A percentile compares a stretch with the other conserved stretches of the same genome.
These are phyloP conservation scores for Mycena amicta DNA, from an alignment of 768 basidiomycete genomes.

Conservation along the genomic window DNA sequence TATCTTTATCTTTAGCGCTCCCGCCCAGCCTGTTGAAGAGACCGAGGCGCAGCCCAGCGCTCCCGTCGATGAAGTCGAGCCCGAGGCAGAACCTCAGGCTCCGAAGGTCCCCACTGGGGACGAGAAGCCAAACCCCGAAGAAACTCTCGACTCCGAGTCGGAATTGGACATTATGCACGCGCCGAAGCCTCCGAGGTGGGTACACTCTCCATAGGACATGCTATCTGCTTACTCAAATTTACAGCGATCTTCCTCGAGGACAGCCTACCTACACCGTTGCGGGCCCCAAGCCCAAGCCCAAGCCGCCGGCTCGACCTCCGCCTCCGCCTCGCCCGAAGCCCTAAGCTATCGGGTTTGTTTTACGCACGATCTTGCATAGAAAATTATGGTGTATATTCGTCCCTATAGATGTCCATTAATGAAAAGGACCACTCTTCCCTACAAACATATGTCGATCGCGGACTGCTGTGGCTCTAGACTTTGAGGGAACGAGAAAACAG, in stretches of 20 bases:
- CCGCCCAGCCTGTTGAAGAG: conserved; percentile 3
- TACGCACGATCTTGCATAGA: too few species aligned
- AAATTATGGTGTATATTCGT: too few species aligned
- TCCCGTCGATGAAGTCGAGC: not conserved
- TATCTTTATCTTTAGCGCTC: conserved; percentile 3
- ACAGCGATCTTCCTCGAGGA: conserved; percentile 15
- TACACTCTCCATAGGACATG: not conserved
- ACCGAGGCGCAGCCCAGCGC: not conserved
- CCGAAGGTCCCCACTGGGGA: not conserved
- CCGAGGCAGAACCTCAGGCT: too few species aligned
- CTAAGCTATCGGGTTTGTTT: too few species aligned
- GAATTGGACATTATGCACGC: not conserved
- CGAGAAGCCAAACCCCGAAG: not conserved
- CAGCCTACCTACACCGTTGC: conserved; percentile 1
- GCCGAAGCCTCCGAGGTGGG: conserved; percentile 2
- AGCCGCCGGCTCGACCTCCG: too few species aligned
- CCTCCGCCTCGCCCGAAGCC: too few species aligned
- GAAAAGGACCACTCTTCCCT: too few species aligned
- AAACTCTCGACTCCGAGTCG: not conserved
- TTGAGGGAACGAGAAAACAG: too few species aligned
- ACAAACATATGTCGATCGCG: too few species aligned
- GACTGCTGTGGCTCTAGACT: too few species aligned
- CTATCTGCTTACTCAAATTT: not conserved
- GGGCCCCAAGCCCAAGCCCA: too few species aligned
- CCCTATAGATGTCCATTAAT: too few species aligned